Evolutionary conservation across 495 filamentous ascomycete species (phyloP).

Genomic region (Platismatia glauca): DNA sequence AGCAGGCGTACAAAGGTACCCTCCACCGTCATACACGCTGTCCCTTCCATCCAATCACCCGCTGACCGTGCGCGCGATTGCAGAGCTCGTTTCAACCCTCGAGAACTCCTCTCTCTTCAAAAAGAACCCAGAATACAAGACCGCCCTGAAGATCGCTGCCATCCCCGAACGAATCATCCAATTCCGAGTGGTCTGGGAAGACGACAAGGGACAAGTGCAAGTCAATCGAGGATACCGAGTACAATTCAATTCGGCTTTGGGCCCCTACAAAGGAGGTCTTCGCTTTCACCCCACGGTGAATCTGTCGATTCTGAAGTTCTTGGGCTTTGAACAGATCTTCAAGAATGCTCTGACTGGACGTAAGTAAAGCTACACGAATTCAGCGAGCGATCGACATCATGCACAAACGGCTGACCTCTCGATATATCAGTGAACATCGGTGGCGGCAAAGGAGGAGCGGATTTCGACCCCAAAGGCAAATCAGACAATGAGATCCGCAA

Average conservation of each 20-base stretch:
- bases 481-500: constrained; percentile 93
- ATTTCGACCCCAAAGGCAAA: constrained; percentile 99
- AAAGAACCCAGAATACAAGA: constrained; percentile 88
- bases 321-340: constrained; percentile 98
- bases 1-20: constrained; percentile 95
- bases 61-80: constrained; percentile 5
- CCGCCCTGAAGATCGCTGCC: constrained; percentile 76
- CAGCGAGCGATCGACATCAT: background rate
- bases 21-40: background rate
- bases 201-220: constrained; percentile 80
- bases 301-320: constrained; percentile 94
- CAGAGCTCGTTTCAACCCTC: constrained; percentile 89
- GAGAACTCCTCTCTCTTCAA: constrained; percentile 89
- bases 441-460: constrained; percentile 95
- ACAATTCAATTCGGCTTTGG: constrained; percentile 97
- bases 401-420: constrained; percentile 17
- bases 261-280: constrained; percentile 96
- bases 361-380: constrained; percentile 40
- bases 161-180: constrained; percentile 94
- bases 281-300: constrained; percentile 96
- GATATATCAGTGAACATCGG: constrained; percentile 73
- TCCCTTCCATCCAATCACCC: background rate
- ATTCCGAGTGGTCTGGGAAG: constrained; percentile 95
- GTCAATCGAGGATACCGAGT: constrained; percentile 97
- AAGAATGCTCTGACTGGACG: constrained; percentile 98